These are phyloP conservation scores for Arthrobotrys pseudoclavata DNA, from an alignment of 2,329 filamentous ascomycete genomes.

Conservation along the genomic window DNA sequence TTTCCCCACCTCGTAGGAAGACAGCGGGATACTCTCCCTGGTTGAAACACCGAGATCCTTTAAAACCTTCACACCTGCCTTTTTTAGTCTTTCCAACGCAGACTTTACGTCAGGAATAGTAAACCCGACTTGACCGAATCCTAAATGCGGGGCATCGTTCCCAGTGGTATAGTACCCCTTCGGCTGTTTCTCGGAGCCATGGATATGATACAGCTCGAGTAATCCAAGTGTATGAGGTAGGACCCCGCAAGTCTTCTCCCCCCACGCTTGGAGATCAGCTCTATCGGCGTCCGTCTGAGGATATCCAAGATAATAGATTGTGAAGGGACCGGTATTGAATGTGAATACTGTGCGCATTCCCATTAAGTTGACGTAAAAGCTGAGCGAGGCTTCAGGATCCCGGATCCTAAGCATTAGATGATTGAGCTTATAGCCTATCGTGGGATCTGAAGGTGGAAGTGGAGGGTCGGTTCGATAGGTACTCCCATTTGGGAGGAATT, in stretches of 20 bases:
- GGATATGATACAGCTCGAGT: constrained; percentile 65
- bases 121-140: constrained; percentile 66
- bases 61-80: constrained; percentile 38
- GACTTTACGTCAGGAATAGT: constrained; percentile 64
- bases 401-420: constrained; percentile 65
- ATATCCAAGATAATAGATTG: constrained; percentile 65
- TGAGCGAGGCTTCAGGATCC: constrained; percentile 63
- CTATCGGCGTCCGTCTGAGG: constrained; percentile 27
- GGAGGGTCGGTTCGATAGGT: constrained; percentile 31
- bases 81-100: constrained; percentile 60
- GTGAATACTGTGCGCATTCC: constrained; percentile 65
- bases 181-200: constrained; percentile 60
- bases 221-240: constrained; percentile 61
- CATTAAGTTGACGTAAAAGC: constrained; percentile 65
- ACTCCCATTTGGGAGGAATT: constrained; percentile 42
- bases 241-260: constrained; percentile 25
- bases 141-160: constrained; percentile 64
- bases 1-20: constrained; percentile 40
- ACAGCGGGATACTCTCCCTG: constrained; percentile 63
- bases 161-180: constrained; percentile 62
- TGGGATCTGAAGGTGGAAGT: constrained; percentile 16
- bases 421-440: constrained; percentile 60
- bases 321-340: constrained; percentile 65
- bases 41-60: constrained; percentile 63
- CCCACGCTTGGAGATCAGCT: constrained; percentile 42